phyloP scores from a whole-genome alignment of 1,284 basidiomycete species.

The Trichosporon sp. region DNA sequence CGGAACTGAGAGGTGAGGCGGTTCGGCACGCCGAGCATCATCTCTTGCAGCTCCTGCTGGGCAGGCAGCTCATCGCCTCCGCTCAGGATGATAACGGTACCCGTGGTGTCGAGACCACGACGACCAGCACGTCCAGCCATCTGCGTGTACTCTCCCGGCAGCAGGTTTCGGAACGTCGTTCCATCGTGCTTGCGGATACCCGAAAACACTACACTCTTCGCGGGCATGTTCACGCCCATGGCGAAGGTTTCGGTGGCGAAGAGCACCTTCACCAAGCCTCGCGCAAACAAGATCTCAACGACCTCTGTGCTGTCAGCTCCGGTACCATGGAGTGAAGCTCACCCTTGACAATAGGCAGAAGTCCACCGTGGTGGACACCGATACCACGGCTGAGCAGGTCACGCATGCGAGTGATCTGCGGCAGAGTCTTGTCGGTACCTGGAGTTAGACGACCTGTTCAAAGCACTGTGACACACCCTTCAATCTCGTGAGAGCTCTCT shows the following conservation, averaged over 20 bases:
- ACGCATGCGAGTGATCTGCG: conserved; percentile 90
- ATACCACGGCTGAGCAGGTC: conserved; percentile 90
- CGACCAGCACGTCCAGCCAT: conserved; percentile 99
- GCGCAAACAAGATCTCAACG: conserved; percentile 93
- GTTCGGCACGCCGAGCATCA: conserved; percentile 91
- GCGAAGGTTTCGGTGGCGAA: conserved; percentile 99
- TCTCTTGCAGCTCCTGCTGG: conserved; percentile 71
- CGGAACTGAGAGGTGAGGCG: conserved; percentile 97
- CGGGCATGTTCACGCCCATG: conserved; percentile 99
- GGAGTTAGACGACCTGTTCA: conserved; percentile 18
- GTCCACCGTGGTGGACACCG: conserved; percentile 95
- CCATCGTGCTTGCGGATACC: conserved; percentile 96
- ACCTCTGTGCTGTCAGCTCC: conserved; percentile 79
- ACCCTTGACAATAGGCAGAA: conserved; percentile 96
- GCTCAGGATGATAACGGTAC: conserved; percentile 89
- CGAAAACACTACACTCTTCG: conserved; percentile 95
- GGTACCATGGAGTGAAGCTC: conserved; percentile 29
- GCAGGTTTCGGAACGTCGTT: conserved; percentile 75
- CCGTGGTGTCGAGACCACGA: conserved; percentile 90
- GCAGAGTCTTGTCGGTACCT: conserved; percentile 91
- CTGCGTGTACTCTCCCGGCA: conserved; percentile 93
- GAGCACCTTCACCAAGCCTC: conserved; percentile 92
- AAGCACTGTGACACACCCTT: conserved; percentile 67
- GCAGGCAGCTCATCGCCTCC: conserved; percentile 81
- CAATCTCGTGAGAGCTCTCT: conserved; percentile 84